phyloP scores from a whole-genome alignment of 2,329 filamentous ascomycete genomes.

The Venturia carpophila region DNA sequence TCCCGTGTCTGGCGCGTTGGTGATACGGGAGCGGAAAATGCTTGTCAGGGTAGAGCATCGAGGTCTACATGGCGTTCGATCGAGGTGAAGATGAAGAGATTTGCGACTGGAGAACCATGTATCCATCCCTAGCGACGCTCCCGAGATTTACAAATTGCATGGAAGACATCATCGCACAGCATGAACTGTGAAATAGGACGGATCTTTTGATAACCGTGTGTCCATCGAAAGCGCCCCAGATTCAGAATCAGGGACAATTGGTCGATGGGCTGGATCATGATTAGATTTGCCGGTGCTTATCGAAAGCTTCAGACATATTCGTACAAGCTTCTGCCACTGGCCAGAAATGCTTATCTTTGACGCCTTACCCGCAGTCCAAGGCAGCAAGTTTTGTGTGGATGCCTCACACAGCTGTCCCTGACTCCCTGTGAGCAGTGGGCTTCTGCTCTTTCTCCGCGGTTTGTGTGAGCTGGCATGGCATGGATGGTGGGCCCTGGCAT shows the following conservation, averaged over 20 bases:
- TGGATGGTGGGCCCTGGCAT: neutral
- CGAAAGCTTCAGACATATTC: neutral
- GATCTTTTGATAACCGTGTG: neutral
- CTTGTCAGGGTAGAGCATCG: neutral
- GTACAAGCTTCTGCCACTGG: neutral
- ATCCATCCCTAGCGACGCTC: neutral
- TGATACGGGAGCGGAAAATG: neutral
- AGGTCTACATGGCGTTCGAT: neutral
- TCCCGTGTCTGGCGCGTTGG: neutral
- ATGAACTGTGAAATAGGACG: neutral
- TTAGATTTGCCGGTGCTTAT: constrained; percentile 6
- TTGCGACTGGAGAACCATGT: neutral
- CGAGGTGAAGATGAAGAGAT: neutral
- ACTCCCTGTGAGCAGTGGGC: neutral
- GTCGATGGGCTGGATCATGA: neutral
- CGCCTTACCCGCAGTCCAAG: neutral
- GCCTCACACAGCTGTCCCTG: neutral
- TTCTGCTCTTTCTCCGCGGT: constrained; percentile 12
- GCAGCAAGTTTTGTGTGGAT: neutral
- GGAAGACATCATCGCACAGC: constrained; percentile 3
- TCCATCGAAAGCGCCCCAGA: neutral
- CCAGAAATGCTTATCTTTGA: constrained; percentile 5
- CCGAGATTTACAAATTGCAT: neutral
- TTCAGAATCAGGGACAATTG: neutral
- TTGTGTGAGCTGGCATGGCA: neutral